Conservation (phyloP, 2,329 filamentous ascomycete species). For the Ceratocystis huliohia region DNA sequence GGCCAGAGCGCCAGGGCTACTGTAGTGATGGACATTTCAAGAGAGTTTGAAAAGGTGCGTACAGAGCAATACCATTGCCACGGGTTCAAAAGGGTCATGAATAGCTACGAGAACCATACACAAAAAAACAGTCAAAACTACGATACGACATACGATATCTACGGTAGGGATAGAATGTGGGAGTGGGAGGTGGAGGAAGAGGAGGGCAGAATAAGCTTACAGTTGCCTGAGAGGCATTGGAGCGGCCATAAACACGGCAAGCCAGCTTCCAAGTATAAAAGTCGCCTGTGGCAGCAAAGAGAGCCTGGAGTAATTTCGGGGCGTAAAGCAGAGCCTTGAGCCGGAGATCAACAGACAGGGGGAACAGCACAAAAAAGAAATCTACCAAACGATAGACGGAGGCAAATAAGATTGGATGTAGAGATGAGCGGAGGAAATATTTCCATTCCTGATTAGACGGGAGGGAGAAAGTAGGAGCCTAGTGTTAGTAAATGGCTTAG, state of each 20-base stretch:
- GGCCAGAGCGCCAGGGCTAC: slow-evolving; percentile 75
- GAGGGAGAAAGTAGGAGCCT: background rate
- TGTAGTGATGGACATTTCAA: slow-evolving; percentile 80
- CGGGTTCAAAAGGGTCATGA: slow-evolving; percentile 60
- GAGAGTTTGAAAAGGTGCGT: slow-evolving; percentile 82
- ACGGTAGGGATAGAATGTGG: slow-evolving; percentile 23
- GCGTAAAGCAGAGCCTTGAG: slow-evolving; percentile 57
- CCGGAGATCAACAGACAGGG: slow-evolving; percentile 35
- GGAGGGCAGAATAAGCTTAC: slow-evolving; percentile 36
- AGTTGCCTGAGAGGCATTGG: slow-evolving; percentile 52
- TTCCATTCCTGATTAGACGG: slow-evolving; percentile 71
- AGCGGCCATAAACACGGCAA: slow-evolving; percentile 56
- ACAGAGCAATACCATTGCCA: slow-evolving; percentile 98
- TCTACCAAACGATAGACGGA: slow-evolving; percentile 54
- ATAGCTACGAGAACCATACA: slow-evolving; percentile 39
- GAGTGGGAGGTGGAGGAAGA: background rate
- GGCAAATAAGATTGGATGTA: slow-evolving; percentile 83
- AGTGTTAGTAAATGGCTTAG: background rate
- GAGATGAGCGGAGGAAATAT: slow-evolving; percentile 70
- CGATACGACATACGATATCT: slow-evolving; percentile 18
- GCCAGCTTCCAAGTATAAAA: slow-evolving; percentile 81
- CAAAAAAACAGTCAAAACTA: slow-evolving; percentile 15
- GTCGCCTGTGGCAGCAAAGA: slow-evolving; percentile 66
- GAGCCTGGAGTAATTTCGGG: slow-evolving; percentile 63
- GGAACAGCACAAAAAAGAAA: slow-evolving; percentile 41